Base-by-base conservation (phyloP, 164 flowering plant species). In the Magnolia changhungtana region DNA sequence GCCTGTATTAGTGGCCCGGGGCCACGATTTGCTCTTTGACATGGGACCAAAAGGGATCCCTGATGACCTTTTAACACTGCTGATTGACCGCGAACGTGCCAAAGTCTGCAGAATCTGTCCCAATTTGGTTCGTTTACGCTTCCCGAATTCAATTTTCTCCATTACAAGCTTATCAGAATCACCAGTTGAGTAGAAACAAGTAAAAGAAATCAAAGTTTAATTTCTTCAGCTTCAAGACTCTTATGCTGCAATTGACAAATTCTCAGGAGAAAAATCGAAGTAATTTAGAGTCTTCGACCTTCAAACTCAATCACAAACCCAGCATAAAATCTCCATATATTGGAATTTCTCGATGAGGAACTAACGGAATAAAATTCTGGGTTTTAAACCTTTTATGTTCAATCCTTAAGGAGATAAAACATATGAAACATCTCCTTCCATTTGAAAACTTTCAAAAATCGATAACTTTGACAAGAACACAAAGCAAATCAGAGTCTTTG, bases 11-110 rank as follows among this genome's bases (percentile, higher is more conserved):
- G 27, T 61, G 4, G 63, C 59, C 1, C 75, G 63, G 0, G 89
- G 83, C 91, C 92, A 89, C 13, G 95, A 88, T 63, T 74, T 87
- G 84, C 88, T 85, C 85, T 89, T 87, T 16, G 51, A 50, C 19
- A 70, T 68, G 14, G 76, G 18, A 73, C 29, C 11, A 0, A 29
- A 71, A 72, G 78, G 20, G 70, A 18, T 11, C 24, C 66, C 14
- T 69, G 77, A 51, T 64, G 37, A 71, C 72, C 74, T 45, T 55
- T 29, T 69, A 16, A 14, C 7, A 1, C 80, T 75, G 50, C 85
- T 82, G 2, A 88, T 11, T 7, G 92, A 89, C 72, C 82, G 80
- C 85, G 93, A 89, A 50, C 89, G 74, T 66, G 87, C 85, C 89
- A 88, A 86, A 63, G 92, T 86, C 79, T 87, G 88, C 24, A 61